These are phyloP conservation scores for Botrytis porri DNA, from an alignment of 2,329 filamentous ascomycete genomes.

Conservation along the genomic window DNA sequence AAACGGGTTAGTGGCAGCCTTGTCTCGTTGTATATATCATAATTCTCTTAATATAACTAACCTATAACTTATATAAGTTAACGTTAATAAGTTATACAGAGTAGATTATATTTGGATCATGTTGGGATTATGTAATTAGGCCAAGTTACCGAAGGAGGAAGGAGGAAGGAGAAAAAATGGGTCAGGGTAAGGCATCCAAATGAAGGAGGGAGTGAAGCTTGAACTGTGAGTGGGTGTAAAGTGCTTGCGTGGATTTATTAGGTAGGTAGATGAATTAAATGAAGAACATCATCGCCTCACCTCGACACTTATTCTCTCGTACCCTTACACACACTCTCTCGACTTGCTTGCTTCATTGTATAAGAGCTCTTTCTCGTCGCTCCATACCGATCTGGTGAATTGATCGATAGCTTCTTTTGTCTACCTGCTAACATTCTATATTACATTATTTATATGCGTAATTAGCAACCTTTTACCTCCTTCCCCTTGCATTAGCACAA, in stretches of 20 bases:
- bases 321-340: background rate
- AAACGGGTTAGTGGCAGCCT: background rate
- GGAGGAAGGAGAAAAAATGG: background rate
- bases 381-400: background rate
- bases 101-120: background rate
- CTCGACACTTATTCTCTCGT: background rate
- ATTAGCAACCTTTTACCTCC: background rate
- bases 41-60: too few species aligned
- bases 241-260: background rate
- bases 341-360: background rate
- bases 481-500: constrained; percentile 7
- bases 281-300: background rate
- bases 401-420: background rate
- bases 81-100: too few species aligned
- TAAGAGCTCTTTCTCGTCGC: background rate
- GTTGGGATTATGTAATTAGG: background rate
- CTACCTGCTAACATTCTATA: background rate
- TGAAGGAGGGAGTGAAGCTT: background rate
- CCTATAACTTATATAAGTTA: too few species aligned
- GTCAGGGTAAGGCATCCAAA: background rate
- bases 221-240: background rate
- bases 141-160: background rate
- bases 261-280: background rate
- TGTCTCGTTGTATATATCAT: background rate
- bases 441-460: background rate